phyloP scores from a whole-genome alignment of 106 monocot genomes.

The Acorus gramineus region DNA sequence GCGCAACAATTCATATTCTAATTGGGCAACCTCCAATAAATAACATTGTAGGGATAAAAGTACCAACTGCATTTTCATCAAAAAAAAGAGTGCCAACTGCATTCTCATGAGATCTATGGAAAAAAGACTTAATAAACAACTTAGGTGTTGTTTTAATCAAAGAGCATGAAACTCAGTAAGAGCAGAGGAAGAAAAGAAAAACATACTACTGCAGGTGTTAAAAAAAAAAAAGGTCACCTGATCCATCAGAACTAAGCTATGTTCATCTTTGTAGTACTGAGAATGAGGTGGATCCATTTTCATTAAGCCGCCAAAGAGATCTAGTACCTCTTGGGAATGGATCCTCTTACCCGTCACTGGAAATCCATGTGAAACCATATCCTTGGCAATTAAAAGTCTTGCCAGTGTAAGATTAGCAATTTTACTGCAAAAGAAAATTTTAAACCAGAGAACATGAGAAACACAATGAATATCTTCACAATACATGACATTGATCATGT shows the following conservation, averaged over 20 bases:
- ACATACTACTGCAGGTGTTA: not conserved
- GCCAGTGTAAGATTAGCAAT: conserved; percentile 80
- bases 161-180: not conserved
- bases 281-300: conserved; percentile 65
- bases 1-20: too few species aligned
- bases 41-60: too few species aligned
- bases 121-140: too few species aligned
- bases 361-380: conserved; percentile 27
- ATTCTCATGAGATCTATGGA: too few species aligned
- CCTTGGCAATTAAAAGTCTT: conserved; percentile 42
- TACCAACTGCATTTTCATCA: too few species aligned
- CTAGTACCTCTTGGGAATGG: conserved; percentile 41
- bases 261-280: conserved; percentile 68
- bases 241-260: conserved; percentile 66
- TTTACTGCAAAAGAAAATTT: conserved; percentile 43
- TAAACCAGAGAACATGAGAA: conserved; percentile 1
- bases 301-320: conserved; percentile 61
- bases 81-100: too few species aligned
- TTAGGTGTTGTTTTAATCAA: too few species aligned
- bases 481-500: too few species aligned
- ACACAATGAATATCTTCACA: not conserved
- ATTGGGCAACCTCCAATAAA: too few species aligned
- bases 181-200: not conserved
- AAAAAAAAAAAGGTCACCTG: conserved; percentile 32
- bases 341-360: conserved; percentile 10